Conservation (phyloP, 345 rosid species). For the Eucalyptus lansdowneana region DNA sequence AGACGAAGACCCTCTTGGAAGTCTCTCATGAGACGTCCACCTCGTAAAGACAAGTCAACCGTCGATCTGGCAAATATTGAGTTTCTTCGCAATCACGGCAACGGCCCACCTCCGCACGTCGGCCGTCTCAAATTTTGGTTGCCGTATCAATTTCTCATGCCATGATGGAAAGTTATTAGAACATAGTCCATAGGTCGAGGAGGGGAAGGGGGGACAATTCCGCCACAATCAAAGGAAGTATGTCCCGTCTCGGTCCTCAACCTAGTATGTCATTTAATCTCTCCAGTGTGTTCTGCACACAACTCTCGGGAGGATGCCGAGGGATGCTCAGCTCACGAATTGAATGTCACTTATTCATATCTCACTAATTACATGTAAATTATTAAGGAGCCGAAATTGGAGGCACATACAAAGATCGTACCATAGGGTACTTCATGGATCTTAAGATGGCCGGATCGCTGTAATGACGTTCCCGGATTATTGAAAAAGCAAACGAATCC, state of each 20-base stretch:
- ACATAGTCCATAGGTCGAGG: not conserved
- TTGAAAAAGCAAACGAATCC: not conserved
- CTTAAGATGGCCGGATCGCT: not conserved
- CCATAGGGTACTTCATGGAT: not conserved
- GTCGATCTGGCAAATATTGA: not conserved
- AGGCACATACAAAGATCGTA: not conserved
- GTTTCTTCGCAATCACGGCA: not conserved
- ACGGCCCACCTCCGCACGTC: not conserved
- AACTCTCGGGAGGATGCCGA: not conserved
- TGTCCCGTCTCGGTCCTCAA: not conserved
- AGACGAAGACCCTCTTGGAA: not conserved
- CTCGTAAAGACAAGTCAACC: not conserved
- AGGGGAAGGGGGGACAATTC: not conserved
- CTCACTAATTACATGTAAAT: not conserved
- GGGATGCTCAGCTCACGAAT: not conserved
- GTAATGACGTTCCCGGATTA: not conserved
- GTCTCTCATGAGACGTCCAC: not conserved
- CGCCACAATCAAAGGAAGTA: not conserved
- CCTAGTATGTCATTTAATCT: not conserved
- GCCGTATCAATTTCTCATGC: not conserved
- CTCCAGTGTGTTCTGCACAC: not conserved
- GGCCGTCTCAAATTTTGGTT: not conserved
- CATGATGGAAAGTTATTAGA: not conserved
- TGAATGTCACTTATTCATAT: not conserved
- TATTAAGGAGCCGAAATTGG: accelerated